These are phyloP conservation scores for Waltiozyma solani DNA, from an alignment of 1,139 yeast genomes.

Conservation along the genomic window DNA sequence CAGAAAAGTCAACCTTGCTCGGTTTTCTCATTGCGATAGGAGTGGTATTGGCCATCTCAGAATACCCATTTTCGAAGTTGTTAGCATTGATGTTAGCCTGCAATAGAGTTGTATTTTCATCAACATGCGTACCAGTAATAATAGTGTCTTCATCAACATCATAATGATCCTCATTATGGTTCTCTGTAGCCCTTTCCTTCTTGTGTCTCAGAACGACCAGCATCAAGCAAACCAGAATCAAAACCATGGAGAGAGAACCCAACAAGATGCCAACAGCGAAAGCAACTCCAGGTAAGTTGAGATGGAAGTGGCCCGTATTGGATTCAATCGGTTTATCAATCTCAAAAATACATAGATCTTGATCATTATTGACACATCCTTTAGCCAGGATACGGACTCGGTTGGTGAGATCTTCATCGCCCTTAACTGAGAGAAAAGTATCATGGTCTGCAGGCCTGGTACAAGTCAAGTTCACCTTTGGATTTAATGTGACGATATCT, in stretches of 20 bases:
- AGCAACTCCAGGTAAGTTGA: conserved; percentile 58
- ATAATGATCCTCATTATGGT: not conserved
- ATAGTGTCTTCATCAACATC: not conserved
- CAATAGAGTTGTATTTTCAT: conserved; percentile 2
- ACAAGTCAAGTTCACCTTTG: conserved; percentile 34
- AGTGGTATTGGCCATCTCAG: conserved; percentile 5
- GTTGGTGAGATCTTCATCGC: conserved; percentile 41
- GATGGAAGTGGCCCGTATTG: conserved; percentile 34
- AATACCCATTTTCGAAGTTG: conserved; percentile 10
- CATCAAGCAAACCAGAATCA: conserved; percentile 27
- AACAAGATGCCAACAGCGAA: conserved; percentile 54
- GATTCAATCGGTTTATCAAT: conserved; percentile 62
- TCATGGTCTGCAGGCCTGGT: conserved; percentile 27
- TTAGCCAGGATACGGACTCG: conserved; percentile 55
- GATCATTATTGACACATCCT: conserved; percentile 49
- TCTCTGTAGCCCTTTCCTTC: not conserved
- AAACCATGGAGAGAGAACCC: conserved; percentile 35
- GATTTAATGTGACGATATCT: conserved; percentile 33
- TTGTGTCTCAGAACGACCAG: conserved; percentile 20
- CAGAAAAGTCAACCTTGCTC: not conserved
- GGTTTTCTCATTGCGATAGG: conserved; percentile 6
- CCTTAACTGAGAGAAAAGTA: conserved; percentile 20
- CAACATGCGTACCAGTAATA: not conserved
- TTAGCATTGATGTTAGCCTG: not conserved
- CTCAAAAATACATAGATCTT: conserved; percentile 51